Base-by-base conservation (phyloP, 2,329 filamentous ascomycete species). In the Eurotiales sp. region DNA sequence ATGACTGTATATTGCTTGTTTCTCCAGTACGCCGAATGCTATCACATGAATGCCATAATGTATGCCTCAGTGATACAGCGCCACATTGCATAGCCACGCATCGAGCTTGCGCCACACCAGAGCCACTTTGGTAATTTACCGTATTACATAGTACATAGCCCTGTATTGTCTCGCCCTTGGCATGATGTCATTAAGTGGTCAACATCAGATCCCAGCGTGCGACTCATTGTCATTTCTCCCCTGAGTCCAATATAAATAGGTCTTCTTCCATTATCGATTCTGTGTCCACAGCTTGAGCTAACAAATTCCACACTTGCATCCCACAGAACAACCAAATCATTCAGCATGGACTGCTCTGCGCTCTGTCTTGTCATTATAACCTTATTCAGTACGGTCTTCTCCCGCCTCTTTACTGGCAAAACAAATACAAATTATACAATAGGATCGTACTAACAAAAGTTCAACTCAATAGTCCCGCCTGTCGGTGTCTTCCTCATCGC, bases 401-500 rank as follows among this genome's bases (percentile, higher is more conserved):
- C 10, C 15, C 52, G n/a, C n/a, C 7, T 22, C 21, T 11, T 46
- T 8, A 2, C 34, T 29, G 23, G 30, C 15, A 36, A 19, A 42
- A 11, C 8, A n/a, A n/a, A n/a, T n/a, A n/a, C n/a, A n/a, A n/a
- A n/a, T n/a, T n/a, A n/a, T n/a, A 36, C 32, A n/a, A 36, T 15
- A n/a, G n/a, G 19, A 19, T 14, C 8, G 23, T 23, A 37, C 43
- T 43, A 30, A 51, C 25, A 43, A 43, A 14, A n/a, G n/a, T 34
- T 4, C 29, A 17, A 7, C n/a, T 12, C 23, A 15, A 25, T 57
- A 88, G 85, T 86, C 53, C 85, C 85, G 46, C 85, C 85, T 12
- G 65, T 84, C 50, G 84, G 83, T 45, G 83, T 85, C 40, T 84
- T 76, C 63, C 69, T 79, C 44, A 78, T 87, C 46, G 78, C 83